A percentile compares a stretch with the other conserved stretches of the same genome.
Evolutionary conservation across 78 protist species (phyloP).

Genomic region (Guillardia theta): DNA sequence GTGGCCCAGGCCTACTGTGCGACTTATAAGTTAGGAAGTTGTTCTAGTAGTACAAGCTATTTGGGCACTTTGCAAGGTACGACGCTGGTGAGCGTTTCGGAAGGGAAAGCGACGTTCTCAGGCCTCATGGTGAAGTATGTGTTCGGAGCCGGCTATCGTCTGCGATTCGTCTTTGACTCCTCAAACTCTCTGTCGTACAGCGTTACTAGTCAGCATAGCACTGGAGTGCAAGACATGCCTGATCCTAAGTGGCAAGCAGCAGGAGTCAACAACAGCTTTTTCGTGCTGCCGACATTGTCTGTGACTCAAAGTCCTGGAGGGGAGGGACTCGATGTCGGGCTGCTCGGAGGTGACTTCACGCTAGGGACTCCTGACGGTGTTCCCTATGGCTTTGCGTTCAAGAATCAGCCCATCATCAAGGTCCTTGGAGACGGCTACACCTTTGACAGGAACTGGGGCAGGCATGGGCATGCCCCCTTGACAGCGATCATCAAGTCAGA

Average conservation of each 20-base stretch:
- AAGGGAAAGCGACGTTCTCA: background rate
- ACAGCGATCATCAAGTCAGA: background rate
- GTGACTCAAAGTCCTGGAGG: background rate
- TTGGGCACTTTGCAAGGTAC: background rate
- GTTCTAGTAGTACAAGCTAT: background rate
- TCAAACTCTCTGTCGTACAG: background rate
- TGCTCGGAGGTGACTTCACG: background rate
- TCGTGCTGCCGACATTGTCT: background rate
- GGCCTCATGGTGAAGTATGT: background rate
- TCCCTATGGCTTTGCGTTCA: too few species aligned
- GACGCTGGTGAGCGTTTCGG: background rate
- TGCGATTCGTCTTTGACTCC: background rate
- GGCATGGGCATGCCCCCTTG: background rate
- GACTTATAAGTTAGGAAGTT: too few species aligned
- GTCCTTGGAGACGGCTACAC: background rate
- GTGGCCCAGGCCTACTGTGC: background rate
- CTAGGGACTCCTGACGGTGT: background rate
- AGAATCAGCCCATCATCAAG: background rate
- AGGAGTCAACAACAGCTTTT: background rate
- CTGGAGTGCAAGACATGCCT: background rate
- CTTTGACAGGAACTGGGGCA: background rate
- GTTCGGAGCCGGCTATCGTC: background rate
- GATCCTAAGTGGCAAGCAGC: background rate
- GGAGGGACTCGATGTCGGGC: background rate
- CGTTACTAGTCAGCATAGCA: background rate